Evolutionary conservation across 2,329 filamentous ascomycete genomes (phyloP), one percentile per base, ranked within the genome.

Genomic region (Pseudocercospora ulei): DNA sequence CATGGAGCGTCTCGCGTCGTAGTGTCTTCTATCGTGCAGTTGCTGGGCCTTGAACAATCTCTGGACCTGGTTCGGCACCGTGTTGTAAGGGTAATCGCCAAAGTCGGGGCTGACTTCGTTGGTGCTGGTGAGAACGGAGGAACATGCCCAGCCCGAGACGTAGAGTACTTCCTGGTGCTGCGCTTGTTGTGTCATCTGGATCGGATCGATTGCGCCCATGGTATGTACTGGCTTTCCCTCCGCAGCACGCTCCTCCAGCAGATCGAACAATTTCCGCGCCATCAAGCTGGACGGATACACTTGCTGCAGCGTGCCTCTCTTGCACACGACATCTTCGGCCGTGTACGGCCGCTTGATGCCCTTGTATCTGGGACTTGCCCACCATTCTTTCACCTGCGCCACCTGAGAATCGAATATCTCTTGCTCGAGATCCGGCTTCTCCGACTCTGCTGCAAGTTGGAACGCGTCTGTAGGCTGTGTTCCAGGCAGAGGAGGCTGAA

Each of bases 131-230:
- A 98, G 70, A 12, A 94, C 76, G 0, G 86, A 88, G 0, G 88
- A 96, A 65, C 90, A 96, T 3, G 90, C 90, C 90, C 90, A 98
- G 46, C 90, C 90, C 0, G 87, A 95, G 47, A 98, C 72, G 64
- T 98, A 98, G 29, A 98, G 73, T 11, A 95, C 82, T 62, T 98
- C 88, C 61, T 96, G 90, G 65, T 96, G 83, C 4, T 83, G 76
- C 9, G 90, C 90, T 68, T 96, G 90, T 63, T 98, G 90, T 33
- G 90, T 94, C 90, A 98, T 96, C 66, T 98, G 90, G 7, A 96
- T 78, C n/a, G 90, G 90, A 59, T 98, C 90, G 64, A 98, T 92
- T 44, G 87, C 90, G 53, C 90, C 90, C 82, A 98, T 87, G 9
- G 90, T 96, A 62, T 96, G 88, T 44, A 96, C 82, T 12, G 90